A percentile compares a stretch with the other conserved stretches of the same genome.
Conservation (phyloP, 2,329 filamentous ascomycete genomes). For the Aspergillus japonicus region DNA sequence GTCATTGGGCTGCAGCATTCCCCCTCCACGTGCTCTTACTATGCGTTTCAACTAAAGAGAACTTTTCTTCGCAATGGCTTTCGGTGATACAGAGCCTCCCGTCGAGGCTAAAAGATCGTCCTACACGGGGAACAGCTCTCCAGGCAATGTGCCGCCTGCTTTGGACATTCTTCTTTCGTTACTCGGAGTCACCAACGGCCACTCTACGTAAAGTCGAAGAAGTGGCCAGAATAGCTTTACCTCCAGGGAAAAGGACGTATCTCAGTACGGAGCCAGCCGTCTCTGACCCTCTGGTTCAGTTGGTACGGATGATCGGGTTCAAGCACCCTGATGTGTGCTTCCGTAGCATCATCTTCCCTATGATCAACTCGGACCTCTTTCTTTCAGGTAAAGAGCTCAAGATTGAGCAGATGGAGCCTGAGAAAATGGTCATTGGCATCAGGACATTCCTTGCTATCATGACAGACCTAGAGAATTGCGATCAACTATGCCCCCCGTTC, state of each 20-base stretch:
- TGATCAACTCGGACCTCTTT: conserved; percentile 92
- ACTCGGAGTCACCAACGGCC: conserved; percentile 66
- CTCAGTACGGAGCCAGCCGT: conserved; percentile 80
- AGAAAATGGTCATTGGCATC: conserved; percentile 96
- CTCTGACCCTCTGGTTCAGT: conserved; percentile 85
- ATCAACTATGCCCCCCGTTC: conserved; percentile 76
- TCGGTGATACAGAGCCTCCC: conserved; percentile 75
- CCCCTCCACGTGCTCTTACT: conserved; percentile 83
- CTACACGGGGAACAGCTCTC: conserved; percentile 73
- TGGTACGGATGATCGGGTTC: conserved; percentile 91
- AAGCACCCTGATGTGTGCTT: conserved; percentile 94
- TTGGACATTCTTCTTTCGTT: conserved; percentile 92
- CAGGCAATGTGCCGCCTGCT: conserved; percentile 86
- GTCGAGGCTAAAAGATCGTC: conserved; percentile 78
- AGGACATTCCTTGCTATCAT: conserved; percentile 90
- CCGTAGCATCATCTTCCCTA: conserved; percentile 84
- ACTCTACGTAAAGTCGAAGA: conserved; percentile 83
- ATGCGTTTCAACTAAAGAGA: conserved; percentile 82
- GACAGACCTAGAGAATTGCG: conserved; percentile 83
- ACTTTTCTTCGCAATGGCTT: conserved; percentile 83
- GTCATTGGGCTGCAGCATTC: conserved; percentile 87
- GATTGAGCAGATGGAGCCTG: conserved; percentile 91
- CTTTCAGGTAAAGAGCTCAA: conserved; percentile 71
- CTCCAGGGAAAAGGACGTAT: conserved; percentile 74
- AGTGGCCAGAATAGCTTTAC: conserved; percentile 78